Conservation (phyloP, 106 monocot genomes). For the Phalaenopsis aphrodite region DNA sequence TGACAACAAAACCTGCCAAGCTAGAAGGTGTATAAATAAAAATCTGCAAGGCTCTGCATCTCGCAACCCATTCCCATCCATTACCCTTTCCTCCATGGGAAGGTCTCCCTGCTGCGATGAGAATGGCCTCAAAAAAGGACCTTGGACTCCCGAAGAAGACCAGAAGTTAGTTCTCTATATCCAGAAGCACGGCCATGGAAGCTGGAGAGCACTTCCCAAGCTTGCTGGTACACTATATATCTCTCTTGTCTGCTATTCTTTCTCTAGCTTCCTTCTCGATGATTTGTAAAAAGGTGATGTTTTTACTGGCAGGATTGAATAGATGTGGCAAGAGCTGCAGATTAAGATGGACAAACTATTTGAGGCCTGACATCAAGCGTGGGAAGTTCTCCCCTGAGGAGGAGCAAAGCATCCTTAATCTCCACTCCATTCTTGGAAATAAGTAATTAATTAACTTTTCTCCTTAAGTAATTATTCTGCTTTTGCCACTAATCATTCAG, state of each 20-base stretch:
- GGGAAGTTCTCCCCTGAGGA: slow-evolving; percentile 59
- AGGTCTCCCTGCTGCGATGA: slow-evolving; percentile 80
- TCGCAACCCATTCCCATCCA: not conserved
- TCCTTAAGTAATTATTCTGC: too few relatives aligned
- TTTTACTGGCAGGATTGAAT: slow-evolving; percentile 28
- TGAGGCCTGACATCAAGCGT: slow-evolving; percentile 64
- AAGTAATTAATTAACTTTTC: slow-evolving; percentile 21
- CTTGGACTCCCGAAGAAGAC: slow-evolving; percentile 90
- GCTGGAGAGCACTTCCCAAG: slow-evolving; percentile 91
- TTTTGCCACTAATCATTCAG: too few relatives aligned
- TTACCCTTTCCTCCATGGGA: slow-evolving; percentile 15
- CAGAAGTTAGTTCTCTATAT: slow-evolving; percentile 68
- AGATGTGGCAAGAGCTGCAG: slow-evolving; percentile 71
- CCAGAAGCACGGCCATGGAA: slow-evolving; percentile 75
- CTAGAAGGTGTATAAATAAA: too few relatives aligned
- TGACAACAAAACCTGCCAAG: too few relatives aligned
- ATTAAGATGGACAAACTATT: slow-evolving; percentile 62
- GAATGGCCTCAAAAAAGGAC: slow-evolving; percentile 85
- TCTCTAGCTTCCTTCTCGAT: not conserved
- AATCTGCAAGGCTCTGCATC: too few relatives aligned
- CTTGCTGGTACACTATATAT: slow-evolving; percentile 42
- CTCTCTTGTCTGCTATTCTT: not conserved
- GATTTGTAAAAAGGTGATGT: not conserved
- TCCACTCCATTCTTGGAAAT: slow-evolving; percentile 55
- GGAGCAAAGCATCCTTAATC: slow-evolving; percentile 50